A percentile compares a stretch with the other conserved stretches of the same genome.
phyloP scores from a whole-genome alignment of 768 basidiomycete species.

The Kwoniella europaea region DNA sequence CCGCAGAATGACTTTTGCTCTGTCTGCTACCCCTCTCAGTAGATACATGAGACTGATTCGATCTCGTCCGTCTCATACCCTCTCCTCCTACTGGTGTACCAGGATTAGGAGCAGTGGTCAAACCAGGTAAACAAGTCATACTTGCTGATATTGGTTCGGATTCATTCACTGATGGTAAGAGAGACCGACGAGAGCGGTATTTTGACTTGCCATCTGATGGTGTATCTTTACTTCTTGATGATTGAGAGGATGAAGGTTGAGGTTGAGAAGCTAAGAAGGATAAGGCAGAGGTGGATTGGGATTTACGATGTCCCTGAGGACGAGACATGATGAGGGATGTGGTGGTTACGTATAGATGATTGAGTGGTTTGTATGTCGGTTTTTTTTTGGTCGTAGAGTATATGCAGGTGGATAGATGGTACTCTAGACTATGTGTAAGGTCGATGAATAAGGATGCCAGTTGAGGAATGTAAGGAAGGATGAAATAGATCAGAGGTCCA shows the following conservation, averaged over 20 bases:
- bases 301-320: conserved; percentile 40
- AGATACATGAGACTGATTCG: background rate
- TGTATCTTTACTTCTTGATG: conserved; percentile 2
- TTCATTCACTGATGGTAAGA: conserved; percentile 15
- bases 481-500: conserved; percentile 1
- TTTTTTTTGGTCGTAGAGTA: background rate
- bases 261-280: conserved; percentile 28
- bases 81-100: background rate
- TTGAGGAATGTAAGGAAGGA: background rate
- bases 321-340: conserved; percentile 14
- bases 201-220: background rate
- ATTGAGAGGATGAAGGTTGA: background rate
- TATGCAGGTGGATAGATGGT: background rate
- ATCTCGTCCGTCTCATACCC: background rate
- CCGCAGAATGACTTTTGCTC: conserved; percentile 9
- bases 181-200: conserved; percentile 11
- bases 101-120: background rate
- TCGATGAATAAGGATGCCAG: too few species aligned
- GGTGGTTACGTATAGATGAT: too few species aligned
- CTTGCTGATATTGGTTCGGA: conserved; percentile 12
- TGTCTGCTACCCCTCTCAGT: background rate
- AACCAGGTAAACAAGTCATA: conserved; percentile 17
- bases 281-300: conserved; percentile 45
- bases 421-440: too few species aligned
- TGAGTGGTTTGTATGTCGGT: too few species aligned